Percentiles rank a stretch among this genome's conserved stretches.
phyloP scores from a whole-genome alignment of 495 filamentous ascomycete genomes.

The Aspergillus wentii region DNA sequence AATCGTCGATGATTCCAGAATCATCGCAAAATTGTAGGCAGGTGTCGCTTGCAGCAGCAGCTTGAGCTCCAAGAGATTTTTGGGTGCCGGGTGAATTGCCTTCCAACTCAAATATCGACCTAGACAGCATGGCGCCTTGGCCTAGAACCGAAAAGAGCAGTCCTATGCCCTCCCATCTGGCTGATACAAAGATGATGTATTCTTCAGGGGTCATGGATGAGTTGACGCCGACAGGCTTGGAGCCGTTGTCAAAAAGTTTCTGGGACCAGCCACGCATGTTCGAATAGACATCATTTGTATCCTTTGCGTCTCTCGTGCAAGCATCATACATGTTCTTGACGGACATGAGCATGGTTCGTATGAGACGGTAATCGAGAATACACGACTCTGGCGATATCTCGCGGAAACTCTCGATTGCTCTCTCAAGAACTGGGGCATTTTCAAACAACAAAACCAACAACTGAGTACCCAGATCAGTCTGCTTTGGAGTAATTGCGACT shows the following conservation, averaged over 20 bases:
- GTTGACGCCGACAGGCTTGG: slow-evolving; percentile 1
- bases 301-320: no score
- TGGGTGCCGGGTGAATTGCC: not conserved
- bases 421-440: no score
- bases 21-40: slow-evolving; percentile 3
- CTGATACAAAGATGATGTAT: not conserved
- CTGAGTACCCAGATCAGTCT: no score
- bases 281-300: no score
- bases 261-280: no score
- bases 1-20: not conserved
- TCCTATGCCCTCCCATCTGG: slow-evolving; percentile 2
- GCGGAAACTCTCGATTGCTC: no score
- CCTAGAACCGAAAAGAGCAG: slow-evolving; percentile 2
- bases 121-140: slow-evolving; percentile 3
- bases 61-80: slow-evolving; percentile 2
- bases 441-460: no score
- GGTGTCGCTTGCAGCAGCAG: not conserved
- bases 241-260: slow-evolving; percentile 4
- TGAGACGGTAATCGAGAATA: no score
- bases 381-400: no score
- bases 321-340: no score
- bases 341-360: no score
- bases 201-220: slow-evolving; percentile 1
- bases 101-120: not conserved
- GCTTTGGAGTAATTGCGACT: no score